These are phyloP conservation scores for Ustilago shanxiensis DNA, from an alignment of 1,284 basidiomycete genomes.

Conservation along the genomic window DNA sequence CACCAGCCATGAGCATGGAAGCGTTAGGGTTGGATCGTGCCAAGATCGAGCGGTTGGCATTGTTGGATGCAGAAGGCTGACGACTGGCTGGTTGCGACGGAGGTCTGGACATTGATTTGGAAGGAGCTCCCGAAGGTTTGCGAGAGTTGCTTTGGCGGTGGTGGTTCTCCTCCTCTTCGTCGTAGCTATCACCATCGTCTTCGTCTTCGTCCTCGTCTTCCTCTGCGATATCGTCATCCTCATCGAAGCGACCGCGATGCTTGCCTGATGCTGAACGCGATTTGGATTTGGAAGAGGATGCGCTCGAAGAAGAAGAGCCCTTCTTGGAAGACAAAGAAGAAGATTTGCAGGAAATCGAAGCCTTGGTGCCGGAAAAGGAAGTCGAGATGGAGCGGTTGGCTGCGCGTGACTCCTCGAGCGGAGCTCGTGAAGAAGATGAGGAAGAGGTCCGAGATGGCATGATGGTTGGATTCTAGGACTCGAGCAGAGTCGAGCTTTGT, in stretches of 20 bases:
- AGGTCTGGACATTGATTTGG: constrained; percentile 25
- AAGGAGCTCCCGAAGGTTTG: constrained; percentile 24
- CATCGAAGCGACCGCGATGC: constrained; percentile 47
- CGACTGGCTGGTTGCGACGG: constrained; percentile 36
- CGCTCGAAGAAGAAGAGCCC: constrained; percentile 22
- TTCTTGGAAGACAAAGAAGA: constrained; percentile 29
- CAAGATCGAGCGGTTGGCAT: constrained; percentile 43
- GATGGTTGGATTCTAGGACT: neutral
- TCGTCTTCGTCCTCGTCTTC: constrained; percentile 29
- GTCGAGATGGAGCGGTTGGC: constrained; percentile 53
- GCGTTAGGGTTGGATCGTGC: constrained; percentile 46
- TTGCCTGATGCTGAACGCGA: constrained; percentile 42
- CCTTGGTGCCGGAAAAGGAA: constrained; percentile 47
- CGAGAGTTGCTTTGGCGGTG: constrained; percentile 16
- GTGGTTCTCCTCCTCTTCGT: constrained; percentile 29
- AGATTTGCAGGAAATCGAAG: constrained; percentile 37
- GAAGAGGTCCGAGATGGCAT: constrained; percentile 44
- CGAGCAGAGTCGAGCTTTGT: neutral
- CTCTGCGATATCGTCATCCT: constrained; percentile 47
- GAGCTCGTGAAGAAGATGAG: constrained; percentile 36
- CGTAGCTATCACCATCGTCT: constrained; percentile 34
- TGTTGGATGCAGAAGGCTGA: constrained; percentile 40
- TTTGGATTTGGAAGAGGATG: constrained; percentile 37
- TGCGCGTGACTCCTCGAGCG: constrained; percentile 42
- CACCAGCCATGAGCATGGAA: constrained; percentile 40